These are phyloP conservation scores for Psilocybe cyanescens DNA, from an alignment of 768 basidiomycete genomes.

Conservation along the genomic window DNA sequence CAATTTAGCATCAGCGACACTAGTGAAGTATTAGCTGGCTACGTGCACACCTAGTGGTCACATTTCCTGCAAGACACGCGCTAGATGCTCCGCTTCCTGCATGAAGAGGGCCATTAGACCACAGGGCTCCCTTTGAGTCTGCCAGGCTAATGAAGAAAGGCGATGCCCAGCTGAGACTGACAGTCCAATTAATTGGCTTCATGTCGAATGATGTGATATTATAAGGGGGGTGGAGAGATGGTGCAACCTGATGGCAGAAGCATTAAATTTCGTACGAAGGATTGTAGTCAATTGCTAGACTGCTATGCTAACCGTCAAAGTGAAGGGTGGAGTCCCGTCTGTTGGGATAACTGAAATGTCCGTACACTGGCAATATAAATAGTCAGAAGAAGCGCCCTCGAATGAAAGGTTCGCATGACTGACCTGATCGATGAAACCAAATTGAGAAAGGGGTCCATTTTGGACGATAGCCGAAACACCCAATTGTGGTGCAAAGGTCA, in stretches of 20 bases:
- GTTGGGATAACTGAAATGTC: neutral
- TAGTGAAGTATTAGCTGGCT: neutral
- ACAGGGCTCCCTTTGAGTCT: slow-evolving; percentile 53
- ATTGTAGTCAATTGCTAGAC: neutral
- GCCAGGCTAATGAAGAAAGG: slow-evolving; percentile 60
- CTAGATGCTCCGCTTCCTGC: slow-evolving; percentile 50
- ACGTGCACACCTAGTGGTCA: slow-evolving; percentile 22
- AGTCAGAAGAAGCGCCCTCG: neutral
- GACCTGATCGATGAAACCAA: neutral
- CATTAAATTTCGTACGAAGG: slow-evolving; percentile 25
- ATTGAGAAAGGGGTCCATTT: neutral
- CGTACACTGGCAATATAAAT: neutral
- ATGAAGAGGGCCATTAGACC: slow-evolving; percentile 63
- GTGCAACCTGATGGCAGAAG: slow-evolving; percentile 46
- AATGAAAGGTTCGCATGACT: neutral
- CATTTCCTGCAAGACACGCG: slow-evolving; percentile 40
- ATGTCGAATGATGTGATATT: slow-evolving; percentile 52
- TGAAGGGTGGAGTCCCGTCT: neutral
- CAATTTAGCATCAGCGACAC: neutral
- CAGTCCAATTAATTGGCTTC: slow-evolving; percentile 59
- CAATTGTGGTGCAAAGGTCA: slow-evolving; percentile 48
- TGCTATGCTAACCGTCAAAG: neutral
- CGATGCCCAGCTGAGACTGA: slow-evolving; percentile 51
- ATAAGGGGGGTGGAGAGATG: slow-evolving; percentile 61
- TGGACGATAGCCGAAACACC: slow-evolving; percentile 31